Percentiles rank a stretch among this genome's conserved stretches.
Conservation (phyloP, 208 protist genomes). For the Wallacemonas sp. region DNA sequence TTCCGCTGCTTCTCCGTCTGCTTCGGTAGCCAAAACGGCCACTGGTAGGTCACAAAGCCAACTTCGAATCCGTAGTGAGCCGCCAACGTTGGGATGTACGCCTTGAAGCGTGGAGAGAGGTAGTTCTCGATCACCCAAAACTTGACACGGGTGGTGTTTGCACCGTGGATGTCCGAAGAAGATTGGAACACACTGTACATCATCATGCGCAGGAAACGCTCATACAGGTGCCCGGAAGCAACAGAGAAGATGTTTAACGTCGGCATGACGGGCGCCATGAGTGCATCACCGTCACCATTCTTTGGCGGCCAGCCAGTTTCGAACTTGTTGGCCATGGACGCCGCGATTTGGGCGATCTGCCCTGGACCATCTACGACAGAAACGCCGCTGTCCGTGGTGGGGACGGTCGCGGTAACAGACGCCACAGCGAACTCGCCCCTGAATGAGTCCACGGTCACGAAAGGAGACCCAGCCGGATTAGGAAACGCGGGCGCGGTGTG, state of each 20-base stretch:
- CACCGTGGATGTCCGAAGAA: conserved; percentile 73
- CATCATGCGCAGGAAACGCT: conserved; percentile 99
- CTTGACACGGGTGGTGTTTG: conserved; percentile 93
- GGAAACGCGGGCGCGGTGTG: too few species aligned
- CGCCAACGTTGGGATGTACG: conserved; percentile 87
- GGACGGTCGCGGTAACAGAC: background rate
- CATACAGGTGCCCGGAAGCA: conserved; percentile 98
- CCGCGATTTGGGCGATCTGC: conserved; percentile 21
- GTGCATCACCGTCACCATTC: background rate
- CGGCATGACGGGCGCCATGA: conserved; percentile 37
- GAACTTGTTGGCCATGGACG: conserved; percentile 12
- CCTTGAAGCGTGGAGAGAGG: conserved; percentile 97
- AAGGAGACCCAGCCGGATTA: conserved; percentile 8
- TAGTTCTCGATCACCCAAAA: conserved; percentile 99
- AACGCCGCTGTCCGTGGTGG: background rate
- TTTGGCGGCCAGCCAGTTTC: conserved; percentile 28
- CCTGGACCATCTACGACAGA: background rate
- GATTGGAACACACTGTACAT: conserved; percentile 96
- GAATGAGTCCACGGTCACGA: conserved; percentile 61
- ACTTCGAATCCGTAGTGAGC: conserved; percentile 93
- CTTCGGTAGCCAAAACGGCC: conserved; percentile 96
- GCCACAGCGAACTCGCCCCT: conserved; percentile 38
- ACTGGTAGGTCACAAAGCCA: conserved; percentile 97
- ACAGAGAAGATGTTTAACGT: conserved; percentile 99
- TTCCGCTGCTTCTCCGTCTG: conserved; percentile 98